phyloP scores from a whole-genome alignment of 495 filamentous ascomycete species.

The Penicillium subrubescens region DNA sequence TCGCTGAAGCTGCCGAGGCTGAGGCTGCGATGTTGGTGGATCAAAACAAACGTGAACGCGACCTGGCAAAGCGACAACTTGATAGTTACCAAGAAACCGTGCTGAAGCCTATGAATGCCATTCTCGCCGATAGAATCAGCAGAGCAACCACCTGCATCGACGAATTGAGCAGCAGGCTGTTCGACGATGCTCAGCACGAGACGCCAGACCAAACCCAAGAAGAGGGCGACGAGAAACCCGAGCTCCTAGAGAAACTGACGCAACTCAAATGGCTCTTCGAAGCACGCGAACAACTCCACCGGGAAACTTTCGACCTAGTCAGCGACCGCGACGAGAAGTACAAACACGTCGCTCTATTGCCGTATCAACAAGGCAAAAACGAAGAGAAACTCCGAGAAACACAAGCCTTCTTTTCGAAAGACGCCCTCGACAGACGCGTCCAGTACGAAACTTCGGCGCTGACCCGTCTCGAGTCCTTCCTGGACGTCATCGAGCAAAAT shows the following conservation, averaged over 20 bases:
- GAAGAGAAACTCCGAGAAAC: constrained; percentile 75
- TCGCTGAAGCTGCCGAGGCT: constrained; percentile 77
- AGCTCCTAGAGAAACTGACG: constrained; percentile 90
- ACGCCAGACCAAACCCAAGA: constrained; percentile 84
- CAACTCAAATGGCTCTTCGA: constrained; percentile 98
- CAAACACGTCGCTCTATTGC: constrained; percentile 74
- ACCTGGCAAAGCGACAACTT: constrained; percentile 69
- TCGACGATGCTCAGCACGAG: constrained; percentile 68
- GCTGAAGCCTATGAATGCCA: constrained; percentile 73
- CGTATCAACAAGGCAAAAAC: constrained; percentile 71
- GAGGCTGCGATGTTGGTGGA: constrained; percentile 66
- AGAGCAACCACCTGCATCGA: constrained; percentile 68
- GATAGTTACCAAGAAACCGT: constrained; percentile 75
- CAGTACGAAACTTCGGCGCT: constrained; percentile 67
- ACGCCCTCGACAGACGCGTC: constrained; percentile 67
- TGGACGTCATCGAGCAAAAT: constrained; percentile 79
- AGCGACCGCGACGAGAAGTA: constrained; percentile 84
- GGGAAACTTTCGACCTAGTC: constrained; percentile 79
- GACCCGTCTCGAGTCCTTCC: constrained; percentile 74
- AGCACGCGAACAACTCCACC: constrained; percentile 81
- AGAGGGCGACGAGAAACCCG: constrained; percentile 93
- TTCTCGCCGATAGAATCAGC: constrained; percentile 65
- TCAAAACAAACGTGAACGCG: constrained; percentile 61
- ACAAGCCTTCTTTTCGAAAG: constrained; percentile 76
- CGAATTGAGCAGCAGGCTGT: constrained; percentile 68